A percentile compares a stretch with the other conserved stretches of the same genome.
These are phyloP conservation scores for Zangia roseola DNA, from an alignment of 768 basidiomycete species.

Conservation along the genomic window DNA sequence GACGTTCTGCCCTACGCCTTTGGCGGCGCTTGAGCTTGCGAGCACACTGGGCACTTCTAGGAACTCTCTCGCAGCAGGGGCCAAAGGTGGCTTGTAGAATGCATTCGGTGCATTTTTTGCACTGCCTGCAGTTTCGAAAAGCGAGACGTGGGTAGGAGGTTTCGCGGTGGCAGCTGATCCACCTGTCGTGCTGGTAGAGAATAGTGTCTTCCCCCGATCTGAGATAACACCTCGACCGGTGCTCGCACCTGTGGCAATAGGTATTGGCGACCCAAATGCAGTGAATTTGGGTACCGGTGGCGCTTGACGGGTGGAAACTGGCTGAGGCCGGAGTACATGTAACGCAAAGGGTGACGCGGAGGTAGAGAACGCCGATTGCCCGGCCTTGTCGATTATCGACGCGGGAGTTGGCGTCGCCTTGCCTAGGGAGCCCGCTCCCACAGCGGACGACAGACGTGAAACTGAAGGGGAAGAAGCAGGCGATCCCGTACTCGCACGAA, in stretches of 20 bases:
- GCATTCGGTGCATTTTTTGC: constrained; percentile 61
- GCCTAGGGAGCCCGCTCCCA: constrained; percentile 1
- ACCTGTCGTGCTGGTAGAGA: constrained; percentile 1
- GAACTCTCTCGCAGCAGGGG: neutral
- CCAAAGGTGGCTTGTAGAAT: constrained; percentile 57
- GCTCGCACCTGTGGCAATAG: neutral
- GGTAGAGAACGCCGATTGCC: neutral
- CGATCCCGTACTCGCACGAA: constrained; percentile 26
- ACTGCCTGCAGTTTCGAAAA: constrained; percentile 45
- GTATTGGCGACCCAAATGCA: constrained; percentile 27
- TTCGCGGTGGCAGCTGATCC: constrained; percentile 4
- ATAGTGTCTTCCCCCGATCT: constrained; percentile 18
- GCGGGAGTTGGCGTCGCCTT: constrained; percentile 1
- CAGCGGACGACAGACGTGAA: constrained; percentile 8
- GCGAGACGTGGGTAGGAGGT: constrained; percentile 15
- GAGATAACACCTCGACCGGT: constrained; percentile 8
- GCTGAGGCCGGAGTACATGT: constrained; percentile 2
- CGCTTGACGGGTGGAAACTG: neutral
- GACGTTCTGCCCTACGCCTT: neutral
- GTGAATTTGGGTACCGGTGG: constrained; percentile 24
- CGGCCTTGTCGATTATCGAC: neutral
- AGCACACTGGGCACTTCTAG: constrained; percentile 3
- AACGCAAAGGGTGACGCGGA: constrained; percentile 9
- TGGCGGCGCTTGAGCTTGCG: neutral
- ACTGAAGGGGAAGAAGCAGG: constrained; percentile 6